Conservation (phyloP, 768 basidiomycete genomes). For the Calocera viscosa region DNA sequence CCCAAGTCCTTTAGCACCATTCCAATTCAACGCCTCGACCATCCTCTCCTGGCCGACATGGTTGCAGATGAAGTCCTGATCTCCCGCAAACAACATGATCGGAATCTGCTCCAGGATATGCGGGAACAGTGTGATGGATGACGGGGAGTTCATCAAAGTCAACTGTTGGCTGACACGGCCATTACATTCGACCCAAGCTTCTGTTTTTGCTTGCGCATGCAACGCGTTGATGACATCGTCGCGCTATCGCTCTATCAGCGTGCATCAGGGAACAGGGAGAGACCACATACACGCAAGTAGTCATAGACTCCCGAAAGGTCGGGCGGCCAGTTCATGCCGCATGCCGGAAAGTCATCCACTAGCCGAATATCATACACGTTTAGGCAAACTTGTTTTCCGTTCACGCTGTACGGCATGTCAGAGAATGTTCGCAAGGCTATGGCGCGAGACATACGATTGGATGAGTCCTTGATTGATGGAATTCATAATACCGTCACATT, state of each 20-base stretch:
- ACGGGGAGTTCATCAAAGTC: slow-evolving; percentile 40
- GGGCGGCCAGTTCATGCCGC: slow-evolving; percentile 97
- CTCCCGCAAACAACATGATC: slow-evolving; percentile 85
- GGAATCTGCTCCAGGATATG: slow-evolving; percentile 64
- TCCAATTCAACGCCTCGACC: slow-evolving; percentile 77
- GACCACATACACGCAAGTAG: slow-evolving; percentile 61
- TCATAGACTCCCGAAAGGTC: slow-evolving; percentile 61
- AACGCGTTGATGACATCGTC: slow-evolving; percentile 67
- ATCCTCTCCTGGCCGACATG: slow-evolving; percentile 79
- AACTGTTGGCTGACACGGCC: slow-evolving; percentile 53
- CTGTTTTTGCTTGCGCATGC: slow-evolving; percentile 64
- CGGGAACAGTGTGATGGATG: slow-evolving; percentile 68
- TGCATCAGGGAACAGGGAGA: neutral
- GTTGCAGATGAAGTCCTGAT: slow-evolving; percentile 95
- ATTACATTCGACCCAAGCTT: slow-evolving; percentile 81
- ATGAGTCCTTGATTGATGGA: slow-evolving; percentile 5
- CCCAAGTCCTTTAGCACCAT: slow-evolving; percentile 68
- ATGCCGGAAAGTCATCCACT: slow-evolving; percentile 73
- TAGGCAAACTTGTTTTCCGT: slow-evolving; percentile 63
- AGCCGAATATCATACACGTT: slow-evolving; percentile 92
- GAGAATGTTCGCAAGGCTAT: neutral
- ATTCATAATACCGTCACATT: slow-evolving; percentile 12
- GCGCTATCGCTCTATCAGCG: slow-evolving; percentile 38
- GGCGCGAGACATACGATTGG: neutral
- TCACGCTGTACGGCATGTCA: slow-evolving; percentile 35